Percentiles rank a stretch among this genome's conserved stretches.
Evolutionary conservation across 306 rosid genomes (phyloP).

Genomic region (Senna siamea): DNA sequence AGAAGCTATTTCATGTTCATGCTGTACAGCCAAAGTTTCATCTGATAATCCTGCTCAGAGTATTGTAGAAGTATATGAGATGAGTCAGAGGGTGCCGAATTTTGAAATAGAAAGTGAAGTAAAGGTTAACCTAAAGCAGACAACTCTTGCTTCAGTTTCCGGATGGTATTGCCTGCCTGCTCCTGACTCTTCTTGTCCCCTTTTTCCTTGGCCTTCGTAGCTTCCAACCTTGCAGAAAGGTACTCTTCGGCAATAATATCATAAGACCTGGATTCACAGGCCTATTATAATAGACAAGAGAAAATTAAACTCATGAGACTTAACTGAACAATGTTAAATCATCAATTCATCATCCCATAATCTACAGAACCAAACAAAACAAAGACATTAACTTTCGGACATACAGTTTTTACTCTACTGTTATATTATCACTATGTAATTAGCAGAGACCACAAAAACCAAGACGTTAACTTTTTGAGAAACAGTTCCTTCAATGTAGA

Average conservation of each 20-base stretch:
- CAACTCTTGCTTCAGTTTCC: conserved; percentile 82
- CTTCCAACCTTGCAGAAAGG: conserved; percentile 82
- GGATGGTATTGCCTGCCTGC: conserved; percentile 69
- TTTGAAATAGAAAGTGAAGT: conserved; percentile 38
- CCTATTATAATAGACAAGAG: conserved; percentile 50
- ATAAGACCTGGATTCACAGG: conserved; percentile 63
- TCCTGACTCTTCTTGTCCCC: conserved; percentile 76
- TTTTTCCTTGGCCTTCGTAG: conserved; percentile 73
- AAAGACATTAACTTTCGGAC: not conserved
- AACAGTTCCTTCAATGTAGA: not conserved
- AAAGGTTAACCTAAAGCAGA: conserved; percentile 64
- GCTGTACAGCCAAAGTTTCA: conserved; percentile 62
- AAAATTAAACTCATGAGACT: conserved; percentile 26
- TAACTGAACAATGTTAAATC: not conserved
- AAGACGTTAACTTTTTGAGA: not conserved
- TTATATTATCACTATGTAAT: not conserved
- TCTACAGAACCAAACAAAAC: not conserved
- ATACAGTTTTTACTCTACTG: not conserved
- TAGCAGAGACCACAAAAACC: conserved; percentile 25
- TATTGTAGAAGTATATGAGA: conserved; percentile 35
- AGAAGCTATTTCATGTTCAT: conserved; percentile 61
- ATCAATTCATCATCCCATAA: not conserved
- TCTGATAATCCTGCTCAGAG: conserved; percentile 74
- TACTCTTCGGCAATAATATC: conserved; percentile 83
- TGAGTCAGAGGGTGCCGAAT: conserved; percentile 21